phyloP scores from a whole-genome alignment of 345 rosid species.

The Citrus unshiu region DNA sequence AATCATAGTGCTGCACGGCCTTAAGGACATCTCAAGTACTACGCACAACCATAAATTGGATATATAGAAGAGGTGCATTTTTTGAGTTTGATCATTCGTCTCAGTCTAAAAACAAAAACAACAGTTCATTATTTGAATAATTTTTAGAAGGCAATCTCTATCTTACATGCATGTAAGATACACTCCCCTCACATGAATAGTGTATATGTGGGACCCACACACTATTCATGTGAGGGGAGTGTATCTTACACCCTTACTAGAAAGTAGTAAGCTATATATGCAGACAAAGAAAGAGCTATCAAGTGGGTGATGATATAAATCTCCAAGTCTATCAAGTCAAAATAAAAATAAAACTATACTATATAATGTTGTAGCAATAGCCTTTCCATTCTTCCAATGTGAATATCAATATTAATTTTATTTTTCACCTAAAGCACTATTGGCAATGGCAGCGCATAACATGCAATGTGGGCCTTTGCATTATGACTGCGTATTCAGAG shows the following conservation, averaged over 20 bases:
- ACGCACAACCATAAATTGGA: background rate
- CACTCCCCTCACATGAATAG: no score
- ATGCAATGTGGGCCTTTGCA: slow-evolving; percentile 26
- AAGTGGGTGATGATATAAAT: no score
- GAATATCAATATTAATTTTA: background rate
- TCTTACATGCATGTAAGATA: no score
- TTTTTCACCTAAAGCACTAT: background rate
- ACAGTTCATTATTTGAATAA: background rate
- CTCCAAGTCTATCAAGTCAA: background rate
- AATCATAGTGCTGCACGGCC: background rate
- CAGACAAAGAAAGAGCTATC: no score
- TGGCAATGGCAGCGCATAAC: slow-evolving; percentile 9
- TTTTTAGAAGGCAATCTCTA: background rate
- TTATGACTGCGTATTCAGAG: slow-evolving; percentile 29
- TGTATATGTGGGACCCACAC: no score
- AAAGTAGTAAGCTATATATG: background rate
- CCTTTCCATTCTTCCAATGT: background rate
- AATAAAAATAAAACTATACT: background rate
- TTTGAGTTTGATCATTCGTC: background rate
- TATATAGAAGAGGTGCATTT: background rate
- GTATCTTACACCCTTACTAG: background rate
- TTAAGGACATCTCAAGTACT: background rate
- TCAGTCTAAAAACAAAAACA: background rate
- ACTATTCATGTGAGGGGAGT: no score
- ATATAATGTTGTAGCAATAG: background rate